Evolutionary conservation across 495 filamentous ascomycete genomes (phyloP).

Genomic region (Sabuloglossum arenarium): DNA sequence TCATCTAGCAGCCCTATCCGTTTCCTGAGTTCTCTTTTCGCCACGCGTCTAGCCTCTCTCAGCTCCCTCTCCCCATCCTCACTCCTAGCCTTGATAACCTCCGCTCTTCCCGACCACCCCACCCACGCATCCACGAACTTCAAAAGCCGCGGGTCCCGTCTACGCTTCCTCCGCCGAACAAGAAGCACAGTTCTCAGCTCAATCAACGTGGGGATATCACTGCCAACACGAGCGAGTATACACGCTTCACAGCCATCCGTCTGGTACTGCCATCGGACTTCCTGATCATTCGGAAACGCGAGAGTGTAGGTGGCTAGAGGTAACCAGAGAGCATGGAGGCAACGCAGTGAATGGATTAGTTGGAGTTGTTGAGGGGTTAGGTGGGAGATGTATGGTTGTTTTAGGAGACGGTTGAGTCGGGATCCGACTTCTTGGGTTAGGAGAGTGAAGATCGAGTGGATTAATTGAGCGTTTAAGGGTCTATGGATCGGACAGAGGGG

Average conservation of each 20-base stretch:
- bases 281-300: neutral
- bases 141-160: slow-evolving; percentile 1
- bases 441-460: neutral
- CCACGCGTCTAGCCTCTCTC: neutral
- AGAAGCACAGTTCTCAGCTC: neutral
- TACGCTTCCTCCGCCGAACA: neutral
- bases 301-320: neutral
- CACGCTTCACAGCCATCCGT: slow-evolving; percentile 5
- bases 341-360: neutral
- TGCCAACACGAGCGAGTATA: slow-evolving; percentile 4
- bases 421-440: neutral
- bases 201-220: neutral
- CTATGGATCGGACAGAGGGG: neutral
- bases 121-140: slow-evolving; percentile 1
- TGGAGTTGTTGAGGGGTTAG: neutral
- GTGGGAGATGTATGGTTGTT: neutral
- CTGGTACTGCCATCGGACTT: slow-evolving; percentile 3
- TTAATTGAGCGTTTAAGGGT: neutral
- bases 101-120: neutral
- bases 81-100: neutral
- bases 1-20: no score
- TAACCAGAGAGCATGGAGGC: slow-evolving; percentile 1
- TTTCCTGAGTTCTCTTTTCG: no score
- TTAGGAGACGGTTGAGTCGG: neutral
- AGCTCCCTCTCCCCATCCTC: neutral